phyloP scores from a whole-genome alignment of 139 green algal genomes.

The Tetradesmus obliquus region DNA sequence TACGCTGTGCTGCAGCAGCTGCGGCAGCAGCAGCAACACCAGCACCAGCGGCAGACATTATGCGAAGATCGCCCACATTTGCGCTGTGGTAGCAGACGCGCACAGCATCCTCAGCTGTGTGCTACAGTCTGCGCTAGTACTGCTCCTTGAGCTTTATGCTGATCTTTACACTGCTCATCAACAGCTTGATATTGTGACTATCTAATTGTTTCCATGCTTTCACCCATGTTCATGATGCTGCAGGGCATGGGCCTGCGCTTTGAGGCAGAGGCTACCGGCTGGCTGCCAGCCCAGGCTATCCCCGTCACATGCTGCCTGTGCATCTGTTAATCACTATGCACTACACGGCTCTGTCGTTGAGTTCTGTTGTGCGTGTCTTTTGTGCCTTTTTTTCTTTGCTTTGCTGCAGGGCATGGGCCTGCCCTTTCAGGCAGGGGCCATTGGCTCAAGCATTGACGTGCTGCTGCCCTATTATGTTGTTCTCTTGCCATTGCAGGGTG shows the following conservation, averaged over 20 bases:
- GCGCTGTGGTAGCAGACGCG: not conserved
- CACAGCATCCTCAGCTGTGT: no score
- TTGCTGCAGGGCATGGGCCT: no score
- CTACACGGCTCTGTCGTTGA: no score
- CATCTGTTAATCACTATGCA: no score
- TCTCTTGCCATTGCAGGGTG: slow-evolving; percentile 18
- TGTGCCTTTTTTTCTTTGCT: no score
- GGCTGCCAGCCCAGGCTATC: slow-evolving; percentile 72
- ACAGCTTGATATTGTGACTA: not conserved
- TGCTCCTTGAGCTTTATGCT: no score
- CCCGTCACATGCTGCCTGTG: slow-evolving; percentile 65
- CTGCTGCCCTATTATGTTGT: not conserved
- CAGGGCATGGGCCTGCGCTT: slow-evolving; percentile 80
- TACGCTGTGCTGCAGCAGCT: not conserved
- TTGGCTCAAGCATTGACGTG: not conserved
- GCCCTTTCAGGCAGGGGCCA: not conserved
- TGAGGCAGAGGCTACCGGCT: slow-evolving; percentile 88
- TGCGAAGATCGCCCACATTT: not conserved
- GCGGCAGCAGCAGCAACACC: slow-evolving; percentile 59
- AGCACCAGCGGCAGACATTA: not conserved
- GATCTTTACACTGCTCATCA: not conserved
- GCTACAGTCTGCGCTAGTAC: no score
- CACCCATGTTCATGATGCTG: not conserved
- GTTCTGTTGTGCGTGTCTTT: no score
- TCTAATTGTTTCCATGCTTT: not conserved